Evolutionary conservation across 352 stramenopile species (phyloP).

Genomic region (Phytophthora ohioensis): DNA sequence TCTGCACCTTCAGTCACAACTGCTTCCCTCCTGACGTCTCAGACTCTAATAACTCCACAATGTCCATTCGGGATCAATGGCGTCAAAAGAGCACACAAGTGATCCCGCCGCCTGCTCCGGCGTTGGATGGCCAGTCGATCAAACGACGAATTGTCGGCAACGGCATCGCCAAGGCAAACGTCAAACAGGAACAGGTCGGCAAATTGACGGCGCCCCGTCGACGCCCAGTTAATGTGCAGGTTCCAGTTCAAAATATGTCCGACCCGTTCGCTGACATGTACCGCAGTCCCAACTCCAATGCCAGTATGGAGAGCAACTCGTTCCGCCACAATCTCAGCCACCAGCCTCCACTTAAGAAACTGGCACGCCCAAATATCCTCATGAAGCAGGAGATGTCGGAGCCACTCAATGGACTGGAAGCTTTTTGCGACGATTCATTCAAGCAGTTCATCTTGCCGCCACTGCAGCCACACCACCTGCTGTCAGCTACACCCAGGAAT

Average conservation of each 20-base stretch:
- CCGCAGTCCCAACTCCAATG: constrained; percentile 38
- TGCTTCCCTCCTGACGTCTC: constrained; percentile 75
- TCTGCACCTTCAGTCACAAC: constrained; percentile 89
- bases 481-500: constrained; percentile 42
- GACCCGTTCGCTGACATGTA: constrained; percentile 40
- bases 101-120: constrained; percentile 20
- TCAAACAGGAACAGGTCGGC: constrained; percentile 27
- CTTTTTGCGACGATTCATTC: constrained; percentile 56
- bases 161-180: constrained; percentile 52
- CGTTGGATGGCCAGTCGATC: constrained; percentile 2
- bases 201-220: constrained; percentile 8
- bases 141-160: constrained; percentile 54
- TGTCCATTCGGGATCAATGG: constrained; percentile 77
- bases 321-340: constrained; percentile 46
- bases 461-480: constrained; percentile 51
- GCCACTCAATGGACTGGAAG: constrained; percentile 52
- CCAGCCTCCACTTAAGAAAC: constrained; percentile 63
- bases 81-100: constrained; percentile 68
- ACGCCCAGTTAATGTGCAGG: constrained; percentile 30
- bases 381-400: constrained; percentile 34
- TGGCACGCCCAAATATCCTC: constrained; percentile 44
- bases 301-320: constrained; percentile 31
- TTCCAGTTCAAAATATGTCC: constrained; percentile 19
- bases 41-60: constrained; percentile 38
- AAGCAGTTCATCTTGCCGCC: constrained; percentile 63